Base-by-base conservation (phyloP, 352 stramenopile species). In the Globisporangium radiosum region DNA sequence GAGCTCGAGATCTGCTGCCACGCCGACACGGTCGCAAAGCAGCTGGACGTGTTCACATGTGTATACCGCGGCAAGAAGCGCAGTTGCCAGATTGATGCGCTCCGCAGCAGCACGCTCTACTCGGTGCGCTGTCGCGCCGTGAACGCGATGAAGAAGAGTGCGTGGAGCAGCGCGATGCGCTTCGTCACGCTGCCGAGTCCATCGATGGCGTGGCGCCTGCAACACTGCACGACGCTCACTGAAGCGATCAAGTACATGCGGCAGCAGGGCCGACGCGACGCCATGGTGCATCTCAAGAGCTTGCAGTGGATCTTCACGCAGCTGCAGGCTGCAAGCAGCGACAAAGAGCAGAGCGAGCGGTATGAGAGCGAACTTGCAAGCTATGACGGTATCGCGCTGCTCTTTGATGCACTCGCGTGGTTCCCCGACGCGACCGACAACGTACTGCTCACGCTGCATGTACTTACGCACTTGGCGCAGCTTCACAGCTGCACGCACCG, bases 1-100 rank as follows among this genome's bases (percentile, higher is more conserved):
- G 80, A 87, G 60, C 72, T 90, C 38, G 77, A 88, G 52, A 61
- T 87, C 11, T 78, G 77, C 49, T 65, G 58, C 10, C 76, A 82
- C 38, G 8, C 39, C 19, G 15, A 37, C 11, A 53, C 14, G 11
- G 42, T 69, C 5, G 11, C 50, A 15, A 47, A 62, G 15, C 47
- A 52, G 10, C 65, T 70, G 43, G 63, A 76, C 11, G 51, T 48
- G 37, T 90, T 90, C 55, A 56, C 69, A n/a, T 56, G 40, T 5
- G 60, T 79, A 15, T 90, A 87, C 47, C 52, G 19, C 1, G 80
- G 77, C 4, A 19, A 43, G 5, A 63, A 63, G 14, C 65, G 54
- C 14, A 80, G 64, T 42, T 66, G 66, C 9, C 66, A 81, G n/a
- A 40, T 85, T 14, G 70, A 56, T 4, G 52, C 62, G 0, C 59